Conservation (phyloP, 1,284 basidiomycete genomes). For the Cystobasidium sp. region DNA sequence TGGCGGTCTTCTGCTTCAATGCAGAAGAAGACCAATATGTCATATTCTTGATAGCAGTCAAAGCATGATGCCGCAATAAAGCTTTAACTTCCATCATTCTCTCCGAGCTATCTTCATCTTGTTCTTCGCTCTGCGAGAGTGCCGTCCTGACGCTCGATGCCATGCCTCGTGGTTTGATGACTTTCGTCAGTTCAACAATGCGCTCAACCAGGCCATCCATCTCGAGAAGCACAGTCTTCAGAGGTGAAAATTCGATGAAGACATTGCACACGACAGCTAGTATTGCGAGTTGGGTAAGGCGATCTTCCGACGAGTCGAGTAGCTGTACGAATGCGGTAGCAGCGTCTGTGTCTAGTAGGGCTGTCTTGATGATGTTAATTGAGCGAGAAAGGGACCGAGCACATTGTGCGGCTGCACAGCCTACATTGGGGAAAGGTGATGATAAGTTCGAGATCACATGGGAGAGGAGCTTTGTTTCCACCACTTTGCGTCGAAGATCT, state of each 20-base stretch:
- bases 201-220: constrained; percentile 47
- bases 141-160: neutral
- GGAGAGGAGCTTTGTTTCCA: constrained; percentile 65
- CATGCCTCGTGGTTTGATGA: constrained; percentile 28
- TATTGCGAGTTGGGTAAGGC: constrained; percentile 70
- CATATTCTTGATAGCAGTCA: constrained; percentile 48
- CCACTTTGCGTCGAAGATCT: constrained; percentile 69
- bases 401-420: constrained; percentile 82
- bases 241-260: constrained; percentile 81
- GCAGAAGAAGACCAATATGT: constrained; percentile 46
- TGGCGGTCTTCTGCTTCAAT: constrained; percentile 49
- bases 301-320: constrained; percentile 64
- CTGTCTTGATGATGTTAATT: constrained; percentile 77
- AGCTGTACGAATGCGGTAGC: constrained; percentile 65
- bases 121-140: constrained; percentile 7
- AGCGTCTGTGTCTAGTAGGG: constrained; percentile 77
- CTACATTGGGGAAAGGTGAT: constrained; percentile 71
- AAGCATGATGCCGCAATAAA: constrained; percentile 42
- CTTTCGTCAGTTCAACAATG: constrained; percentile 45
- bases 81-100: constrained; percentile 40
- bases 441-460: constrained; percentile 64
- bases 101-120: constrained; percentile 33
- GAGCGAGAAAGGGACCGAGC: constrained; percentile 77
- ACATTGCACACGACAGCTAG: constrained; percentile 80
- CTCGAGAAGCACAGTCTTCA: constrained; percentile 59